phyloP scores from a whole-genome alignment of 495 filamentous ascomycete genomes.

The Chlorociboria aeruginascens region DNA sequence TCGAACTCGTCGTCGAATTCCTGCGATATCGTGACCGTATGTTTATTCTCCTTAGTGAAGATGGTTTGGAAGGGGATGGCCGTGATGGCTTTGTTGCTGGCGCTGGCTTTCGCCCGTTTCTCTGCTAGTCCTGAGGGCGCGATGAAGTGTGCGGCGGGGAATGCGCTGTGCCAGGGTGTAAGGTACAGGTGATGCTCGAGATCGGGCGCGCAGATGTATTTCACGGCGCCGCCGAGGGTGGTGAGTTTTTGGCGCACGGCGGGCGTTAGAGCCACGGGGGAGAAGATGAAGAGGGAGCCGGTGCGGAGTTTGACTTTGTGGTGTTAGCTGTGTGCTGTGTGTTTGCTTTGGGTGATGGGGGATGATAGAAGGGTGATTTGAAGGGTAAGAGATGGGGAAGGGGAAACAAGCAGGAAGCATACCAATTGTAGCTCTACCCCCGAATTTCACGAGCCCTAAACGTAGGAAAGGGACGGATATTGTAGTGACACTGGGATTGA shows the following conservation, averaged over 20 bases:
- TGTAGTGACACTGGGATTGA: slow-evolving; percentile 70
- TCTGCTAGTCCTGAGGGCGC: slow-evolving; percentile 78
- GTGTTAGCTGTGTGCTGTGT: slow-evolving; percentile 5
- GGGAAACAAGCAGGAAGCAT: slow-evolving; percentile 17
- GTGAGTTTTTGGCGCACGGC: slow-evolving; percentile 58
- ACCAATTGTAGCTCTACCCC: slow-evolving; percentile 81
- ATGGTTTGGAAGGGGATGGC: slow-evolving; percentile 54
- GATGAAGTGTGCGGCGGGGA: slow-evolving; percentile 64
- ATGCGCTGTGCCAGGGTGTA: slow-evolving; percentile 68
- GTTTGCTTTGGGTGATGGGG: neutral
- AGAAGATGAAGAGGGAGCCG: slow-evolving; percentile 80
- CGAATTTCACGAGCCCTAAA: slow-evolving; percentile 69
- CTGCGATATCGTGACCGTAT: slow-evolving; percentile 41
- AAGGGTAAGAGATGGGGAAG: neutral
- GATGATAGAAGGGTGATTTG: neutral
- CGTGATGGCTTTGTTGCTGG: slow-evolving; percentile 43
- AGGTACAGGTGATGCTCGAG: slow-evolving; percentile 90
- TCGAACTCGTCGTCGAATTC: slow-evolving; percentile 86
- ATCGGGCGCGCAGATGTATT: slow-evolving; percentile 78
- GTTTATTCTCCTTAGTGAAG: slow-evolving; percentile 44
- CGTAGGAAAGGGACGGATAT: slow-evolving; percentile 77
- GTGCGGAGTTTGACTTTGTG: slow-evolving; percentile 57
- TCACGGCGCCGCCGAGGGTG: slow-evolving; percentile 56
- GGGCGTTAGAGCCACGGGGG: slow-evolving; percentile 69
- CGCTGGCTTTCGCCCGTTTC: slow-evolving; percentile 52